phyloP scores from a whole-genome alignment of 768 basidiomycete genomes.

The Suillus placidus region DNA sequence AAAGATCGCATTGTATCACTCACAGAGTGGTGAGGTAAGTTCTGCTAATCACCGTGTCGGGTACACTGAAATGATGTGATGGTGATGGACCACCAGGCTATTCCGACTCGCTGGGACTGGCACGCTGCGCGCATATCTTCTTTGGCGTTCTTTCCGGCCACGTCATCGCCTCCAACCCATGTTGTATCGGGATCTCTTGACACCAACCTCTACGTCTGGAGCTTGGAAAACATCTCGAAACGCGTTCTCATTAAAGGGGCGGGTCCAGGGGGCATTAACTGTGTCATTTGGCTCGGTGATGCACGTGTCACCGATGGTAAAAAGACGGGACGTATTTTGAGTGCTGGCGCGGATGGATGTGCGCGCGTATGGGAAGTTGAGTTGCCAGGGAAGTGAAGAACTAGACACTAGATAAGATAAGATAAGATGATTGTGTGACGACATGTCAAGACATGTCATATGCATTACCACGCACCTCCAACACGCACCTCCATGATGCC shows the following conservation, averaged over 20 bases:
- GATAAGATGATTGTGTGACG: neutral
- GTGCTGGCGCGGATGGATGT: conserved; percentile 82
- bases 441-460: neutral
- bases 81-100: conserved; percentile 33
- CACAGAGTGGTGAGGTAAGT: conserved; percentile 8
- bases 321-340: conserved; percentile 59
- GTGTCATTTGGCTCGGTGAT: conserved; percentile 74
- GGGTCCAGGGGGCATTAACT: conserved; percentile 80
- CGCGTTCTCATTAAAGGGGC: conserved; percentile 87
- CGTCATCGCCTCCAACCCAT: conserved; percentile 73
- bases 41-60: neutral
- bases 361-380: conserved; percentile 70
- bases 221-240: conserved; percentile 56
- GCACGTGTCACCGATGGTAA: conserved; percentile 22
- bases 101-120: conserved; percentile 82
- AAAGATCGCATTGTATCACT: conserved; percentile 52
- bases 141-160: conserved; percentile 40
- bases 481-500: neutral
- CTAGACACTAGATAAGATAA: conserved; percentile 1
- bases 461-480: neutral
- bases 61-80: neutral
- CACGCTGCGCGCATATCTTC: conserved; percentile 83
- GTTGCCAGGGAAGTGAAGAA: conserved; percentile 18
- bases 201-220: conserved; percentile 89
- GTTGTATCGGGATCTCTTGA: conserved; percentile 92